Evolutionary conservation across 108 stramenopile genomes (phyloP), one percentile per base, ranked within the genome.

Genomic region (Cyclotella distinguenda): DNA sequence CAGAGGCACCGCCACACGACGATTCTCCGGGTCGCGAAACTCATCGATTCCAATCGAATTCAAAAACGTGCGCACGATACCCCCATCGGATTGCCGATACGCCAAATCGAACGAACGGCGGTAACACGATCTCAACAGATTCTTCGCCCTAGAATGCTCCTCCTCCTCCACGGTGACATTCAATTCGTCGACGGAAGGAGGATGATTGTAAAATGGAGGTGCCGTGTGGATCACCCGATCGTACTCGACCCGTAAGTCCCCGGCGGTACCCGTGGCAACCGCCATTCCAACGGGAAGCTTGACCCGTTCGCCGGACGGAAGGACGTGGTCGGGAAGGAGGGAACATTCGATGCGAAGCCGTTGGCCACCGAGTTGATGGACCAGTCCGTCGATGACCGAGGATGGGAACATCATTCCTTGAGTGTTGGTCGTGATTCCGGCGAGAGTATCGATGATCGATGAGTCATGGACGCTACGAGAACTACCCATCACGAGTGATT

Each of bases 281-380:
- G 86, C 84, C 6, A 34, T 39, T 48, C 89, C 86, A 8, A 82
- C 79, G n/a, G 82, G 82, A 66, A 82, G 83, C 21, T 50, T 60
- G 18, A 53, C 28, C 57, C 69, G 11, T 21, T 55, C 4, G 12
- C 32, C 64, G 66, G 22, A 34, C 26, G 56, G 15, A 26, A 38
- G 33, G 10, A 42, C 42, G 31, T 63, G 52, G 12, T 31, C 19
- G 47, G 66, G 45, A 25, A 61, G 67, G 12, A 49, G 44, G 10
- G 47, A 19, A 42, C 77, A 74, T 60, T 76, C 79, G 2, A 36
- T 50, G 30, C 51, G 63, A 21, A 90, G 65, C 26, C 46, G 63
- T 49, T 50, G 40, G 16, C 90, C 90, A n/a, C 90, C 90, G 11
- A 83, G 58, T 74, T 82, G 83, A 81, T 91, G 90, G 13, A 91